Conservation (phyloP, 2,329 filamentous ascomycete genomes). For the Elsinoe ampelina region DNA sequence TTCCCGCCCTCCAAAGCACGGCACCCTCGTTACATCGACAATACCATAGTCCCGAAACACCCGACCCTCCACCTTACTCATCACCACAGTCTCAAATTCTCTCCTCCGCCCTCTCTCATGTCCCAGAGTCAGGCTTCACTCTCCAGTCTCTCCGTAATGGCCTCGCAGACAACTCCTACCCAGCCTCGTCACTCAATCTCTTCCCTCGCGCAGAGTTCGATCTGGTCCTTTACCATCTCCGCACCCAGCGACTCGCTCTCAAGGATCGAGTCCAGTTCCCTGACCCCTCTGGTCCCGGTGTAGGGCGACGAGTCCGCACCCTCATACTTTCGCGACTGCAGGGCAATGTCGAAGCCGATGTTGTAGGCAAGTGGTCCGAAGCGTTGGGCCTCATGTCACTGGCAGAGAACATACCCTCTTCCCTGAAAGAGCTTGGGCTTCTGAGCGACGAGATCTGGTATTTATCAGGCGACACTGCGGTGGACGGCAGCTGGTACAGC, state of each 20-base stretch:
- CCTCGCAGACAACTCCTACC: constrained; percentile 74
- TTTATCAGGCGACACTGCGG: constrained; percentile 68
- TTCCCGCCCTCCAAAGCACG: constrained; percentile 15
- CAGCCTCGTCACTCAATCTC: constrained; percentile 75
- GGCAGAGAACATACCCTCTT: constrained; percentile 64
- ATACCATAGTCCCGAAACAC: constrained; percentile 70
- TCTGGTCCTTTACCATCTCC: constrained; percentile 69
- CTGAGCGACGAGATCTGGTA: constrained; percentile 91
- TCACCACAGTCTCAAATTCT: constrained; percentile 67
- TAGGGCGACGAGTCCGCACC: constrained; percentile 57
- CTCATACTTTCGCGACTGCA: constrained; percentile 69
- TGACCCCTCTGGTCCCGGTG: constrained; percentile 27
- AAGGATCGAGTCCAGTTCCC: constrained; percentile 38
- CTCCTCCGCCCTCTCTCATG: constrained; percentile 65
- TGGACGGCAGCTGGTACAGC: constrained; percentile 84
- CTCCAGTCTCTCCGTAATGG: constrained; percentile 62
- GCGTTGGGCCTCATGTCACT: constrained; percentile 87
- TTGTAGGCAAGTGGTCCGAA: constrained; percentile 79
- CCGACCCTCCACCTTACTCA: constrained; percentile 54
- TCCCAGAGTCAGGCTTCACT: constrained; percentile 78
- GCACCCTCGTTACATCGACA: constrained; percentile 16
- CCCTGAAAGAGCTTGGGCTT: constrained; percentile 66
- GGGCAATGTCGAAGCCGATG: constrained; percentile 52
- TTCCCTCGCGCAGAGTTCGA: constrained; percentile 73
- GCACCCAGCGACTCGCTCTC: constrained; percentile 55